These are phyloP conservation scores for Mortierella hygrophila DNA, from an alignment of 192 early-diverging fungal species.

Conservation along the genomic window DNA sequence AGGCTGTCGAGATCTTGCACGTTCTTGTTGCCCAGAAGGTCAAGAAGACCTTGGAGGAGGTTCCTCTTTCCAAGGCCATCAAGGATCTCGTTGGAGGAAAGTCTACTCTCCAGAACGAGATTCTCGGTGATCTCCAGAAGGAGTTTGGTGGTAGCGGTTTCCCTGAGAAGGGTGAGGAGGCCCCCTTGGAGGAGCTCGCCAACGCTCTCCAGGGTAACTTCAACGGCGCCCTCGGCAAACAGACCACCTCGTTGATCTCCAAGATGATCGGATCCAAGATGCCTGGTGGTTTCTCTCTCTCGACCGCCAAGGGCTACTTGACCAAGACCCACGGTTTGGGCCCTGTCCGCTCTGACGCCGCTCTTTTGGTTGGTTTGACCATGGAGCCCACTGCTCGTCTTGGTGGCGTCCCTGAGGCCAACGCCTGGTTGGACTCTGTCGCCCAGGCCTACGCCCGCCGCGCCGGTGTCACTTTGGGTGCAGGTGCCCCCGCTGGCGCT, in stretches of 20 bases:
- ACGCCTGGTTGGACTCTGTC: constrained; percentile 82
- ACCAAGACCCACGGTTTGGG: constrained; percentile 80
- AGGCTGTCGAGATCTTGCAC: constrained; percentile 86
- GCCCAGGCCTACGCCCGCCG: constrained; percentile 78
- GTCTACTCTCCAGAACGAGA: constrained; percentile 97
- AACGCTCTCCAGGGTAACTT: constrained; percentile 70
- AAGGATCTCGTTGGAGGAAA: constrained; percentile 97
- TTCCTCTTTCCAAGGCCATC: constrained; percentile 83
- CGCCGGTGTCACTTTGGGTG: constrained; percentile 75
- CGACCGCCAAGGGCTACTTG: constrained; percentile 83
- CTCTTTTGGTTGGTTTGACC: constrained; percentile 81
- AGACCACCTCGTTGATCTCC: constrained; percentile 79
- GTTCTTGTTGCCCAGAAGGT: constrained; percentile 92
- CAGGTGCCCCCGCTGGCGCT: constrained; percentile 59
- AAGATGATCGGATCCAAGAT: constrained; percentile 91
- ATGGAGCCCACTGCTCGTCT: constrained; percentile 89
- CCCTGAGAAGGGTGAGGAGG: constrained; percentile 94
- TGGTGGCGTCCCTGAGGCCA: constrained; percentile 78
- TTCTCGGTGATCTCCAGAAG: constrained; percentile 93
- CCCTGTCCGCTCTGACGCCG: constrained; percentile 77
- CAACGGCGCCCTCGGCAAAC: constrained; percentile 87
- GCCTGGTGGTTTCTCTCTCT: constrained; percentile 91
- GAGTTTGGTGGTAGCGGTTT: constrained; percentile 84
- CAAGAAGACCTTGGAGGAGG: constrained; percentile 82
- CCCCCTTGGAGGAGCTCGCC: constrained; percentile 85